Evolutionary conservation across 2,329 filamentous ascomycete genomes (phyloP), one percentile per base, ranked within the genome.

Genomic region (Stachybotrys chartarum): DNA sequence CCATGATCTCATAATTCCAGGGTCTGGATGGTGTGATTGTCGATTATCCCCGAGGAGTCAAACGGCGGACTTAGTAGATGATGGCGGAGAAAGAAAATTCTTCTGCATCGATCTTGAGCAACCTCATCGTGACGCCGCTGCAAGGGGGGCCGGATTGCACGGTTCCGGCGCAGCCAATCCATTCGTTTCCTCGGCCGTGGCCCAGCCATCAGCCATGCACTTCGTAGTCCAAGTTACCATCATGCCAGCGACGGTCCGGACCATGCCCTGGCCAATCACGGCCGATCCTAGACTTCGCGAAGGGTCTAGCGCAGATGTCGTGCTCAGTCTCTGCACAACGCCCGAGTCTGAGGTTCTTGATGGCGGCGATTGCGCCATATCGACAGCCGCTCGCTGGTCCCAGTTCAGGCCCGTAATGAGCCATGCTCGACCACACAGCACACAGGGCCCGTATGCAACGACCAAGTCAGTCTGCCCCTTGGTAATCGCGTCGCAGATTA

Each of bases 291-390:
- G 64, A 62, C 67, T 72, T 75, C 72, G 73, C 73, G 74, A 76
- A 74, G 74, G 75, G 68, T 59, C 71, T 78, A 77, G 75, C 75
- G 75, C 72, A 70, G 75, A 78, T 78, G 76, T 77, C 75, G 76
- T 78, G 75, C 77, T 78, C 71, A 67, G 63, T 71, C 67, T 66
- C 65, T 66, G 67, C 65, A 58, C 63, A 65, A 63, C 64, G 55
- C 61, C 58, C 56, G 55, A 64, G 60, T 60, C 58, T 53, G 59
- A 61, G 61, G 61, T 59, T 64, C 58, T 62, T 66, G 55, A 63
- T 63, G 61, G 64, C 62, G 62, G 64, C 69, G 65, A 72, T 71
- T 66, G 68, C 70, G 69, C 71, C 68, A 71, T 70, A 63, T 54
- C 55, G 57, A 50, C 63, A 63, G 61, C 63, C 63, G 65, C 61